These are phyloP conservation scores for Craterostigma plantagineum DNA, from an alignment of 257 asterid species.

Conservation along the genomic window DNA sequence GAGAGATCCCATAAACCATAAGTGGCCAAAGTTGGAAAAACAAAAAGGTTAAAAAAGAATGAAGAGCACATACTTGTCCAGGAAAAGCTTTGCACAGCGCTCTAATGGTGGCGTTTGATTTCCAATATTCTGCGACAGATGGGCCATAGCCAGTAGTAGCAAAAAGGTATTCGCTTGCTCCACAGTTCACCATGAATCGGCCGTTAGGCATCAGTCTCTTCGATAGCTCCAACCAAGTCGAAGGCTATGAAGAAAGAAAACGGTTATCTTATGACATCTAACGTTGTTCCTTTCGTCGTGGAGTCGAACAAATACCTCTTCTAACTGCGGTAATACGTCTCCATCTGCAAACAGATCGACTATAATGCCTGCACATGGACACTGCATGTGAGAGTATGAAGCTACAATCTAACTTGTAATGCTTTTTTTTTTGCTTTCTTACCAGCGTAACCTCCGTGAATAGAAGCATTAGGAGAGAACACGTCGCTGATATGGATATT, in stretches of 20 bases:
- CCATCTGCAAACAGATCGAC: conserved; percentile 60
- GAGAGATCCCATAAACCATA: neutral
- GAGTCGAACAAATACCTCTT: conserved; percentile 31
- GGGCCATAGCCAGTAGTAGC: conserved; percentile 9
- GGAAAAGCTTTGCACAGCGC: conserved; percentile 59
- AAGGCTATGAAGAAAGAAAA: too few species aligned
- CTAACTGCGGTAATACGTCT: conserved; percentile 49
- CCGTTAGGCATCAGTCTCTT: conserved; percentile 53
- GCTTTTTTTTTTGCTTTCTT: neutral
- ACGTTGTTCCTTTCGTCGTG: too few species aligned
- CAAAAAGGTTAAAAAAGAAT: neutral
- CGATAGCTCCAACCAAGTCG: conserved; percentile 43
- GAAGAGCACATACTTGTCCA: conserved; percentile 26
- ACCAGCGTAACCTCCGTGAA: conserved; percentile 76
- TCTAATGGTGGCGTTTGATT: conserved; percentile 37
- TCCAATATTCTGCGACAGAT: conserved; percentile 15
- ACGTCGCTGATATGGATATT: conserved; percentile 58
- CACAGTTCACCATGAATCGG: conserved; percentile 79
- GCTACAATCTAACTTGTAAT: too few species aligned
- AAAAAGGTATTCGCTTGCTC: conserved; percentile 21
- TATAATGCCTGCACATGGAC: conserved; percentile 35
- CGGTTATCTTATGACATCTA: neutral
- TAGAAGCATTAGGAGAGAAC: conserved; percentile 44
- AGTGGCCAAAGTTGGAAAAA: neutral
- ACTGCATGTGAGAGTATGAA: too few species aligned